A percentile compares a stretch with the other conserved stretches of the same genome.
Conservation (phyloP, 306 rosid genomes). For the Lablab purpureus region DNA sequence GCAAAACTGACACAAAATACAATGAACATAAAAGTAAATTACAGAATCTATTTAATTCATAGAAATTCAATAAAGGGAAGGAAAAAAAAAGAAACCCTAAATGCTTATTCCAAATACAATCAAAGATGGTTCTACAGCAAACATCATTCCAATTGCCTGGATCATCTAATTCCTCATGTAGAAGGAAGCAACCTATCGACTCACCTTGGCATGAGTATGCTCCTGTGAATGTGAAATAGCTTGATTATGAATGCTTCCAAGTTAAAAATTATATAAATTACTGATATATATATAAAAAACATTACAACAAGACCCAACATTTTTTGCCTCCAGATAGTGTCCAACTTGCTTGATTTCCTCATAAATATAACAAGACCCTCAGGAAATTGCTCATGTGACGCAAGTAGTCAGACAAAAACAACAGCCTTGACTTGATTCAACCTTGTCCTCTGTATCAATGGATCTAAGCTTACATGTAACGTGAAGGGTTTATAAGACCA, state of each 20-base stretch:
- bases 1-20: constrained; percentile 62
- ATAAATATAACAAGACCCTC: constrained; percentile 66
- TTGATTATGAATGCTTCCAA: constrained; percentile 12
- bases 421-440: constrained; percentile 65
- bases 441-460: constrained; percentile 57
- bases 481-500: constrained; percentile 26
- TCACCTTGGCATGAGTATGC: constrained; percentile 59
- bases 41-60: neutral
- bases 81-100: constrained; percentile 64
- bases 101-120: constrained; percentile 67
- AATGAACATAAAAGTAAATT: constrained; percentile 36
- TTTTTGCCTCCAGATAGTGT: constrained; percentile 62
- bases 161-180: constrained; percentile 64
- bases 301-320: constrained; percentile 72
- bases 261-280: neutral
- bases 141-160: constrained; percentile 68
- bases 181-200: constrained; percentile 61
- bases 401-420: constrained; percentile 74
- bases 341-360: constrained; percentile 70
- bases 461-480: constrained; percentile 61
- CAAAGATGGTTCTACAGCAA: constrained; percentile 70
- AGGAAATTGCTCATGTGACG: constrained; percentile 63
- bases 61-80: constrained; percentile 31
- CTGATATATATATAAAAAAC: constrained; percentile 28
- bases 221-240: constrained; percentile 53